Base-by-base conservation (phyloP, 176 grass and related monocot genomes). In the Oryza australiensis region DNA sequence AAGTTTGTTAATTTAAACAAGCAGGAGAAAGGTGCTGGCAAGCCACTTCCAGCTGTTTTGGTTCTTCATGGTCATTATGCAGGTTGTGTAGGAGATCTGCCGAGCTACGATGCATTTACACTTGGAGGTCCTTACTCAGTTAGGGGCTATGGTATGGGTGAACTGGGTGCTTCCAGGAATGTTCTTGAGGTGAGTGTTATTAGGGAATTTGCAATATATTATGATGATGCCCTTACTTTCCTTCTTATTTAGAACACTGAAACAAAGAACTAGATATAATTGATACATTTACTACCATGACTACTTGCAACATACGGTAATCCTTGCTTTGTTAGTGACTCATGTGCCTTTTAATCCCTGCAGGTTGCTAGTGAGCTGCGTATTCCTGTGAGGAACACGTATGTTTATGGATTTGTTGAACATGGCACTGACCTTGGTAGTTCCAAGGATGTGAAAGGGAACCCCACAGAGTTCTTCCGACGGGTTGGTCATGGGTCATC, bases 91-190 rank as follows among this genome's bases (percentile, higher is more conserved):
- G 96, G 93, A 72, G 96, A 99, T 80, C 66, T 99, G 57, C 96
- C 93, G 43, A 99, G 89, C 80, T 99, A 99, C 82, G 96, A 99
- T 81, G 91, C 93, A 24, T 99, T 94, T 80, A 88, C 93, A 46
- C 96, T 99, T 59, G 96, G 96, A 53, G 96, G 96, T 0, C 96
- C 96, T 77, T 95, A 99, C 74, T 95, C 96, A 7, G 91, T 99
- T 49, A 92, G 96, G 77, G 96, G 93, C 64, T 99, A 94, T 69
- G 91, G 85, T 60, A 99, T 92, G 26, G 96, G 93, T 20, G 93
- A 99, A 85, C 76, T 99, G 42, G 96, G 93, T 75, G 96, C 93
- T 80, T 95, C 89, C 62, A 92, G 96, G 63, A 99, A 90, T 86
- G 91, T 95, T 78, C 96, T 99, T 30, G 96, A 99, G 96, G 96